Percentiles rank a stretch among this genome's conserved stretches.
Evolutionary conservation across 2,329 filamentous ascomycete genomes (phyloP).

Genomic region (Penicillium palitans): DNA sequence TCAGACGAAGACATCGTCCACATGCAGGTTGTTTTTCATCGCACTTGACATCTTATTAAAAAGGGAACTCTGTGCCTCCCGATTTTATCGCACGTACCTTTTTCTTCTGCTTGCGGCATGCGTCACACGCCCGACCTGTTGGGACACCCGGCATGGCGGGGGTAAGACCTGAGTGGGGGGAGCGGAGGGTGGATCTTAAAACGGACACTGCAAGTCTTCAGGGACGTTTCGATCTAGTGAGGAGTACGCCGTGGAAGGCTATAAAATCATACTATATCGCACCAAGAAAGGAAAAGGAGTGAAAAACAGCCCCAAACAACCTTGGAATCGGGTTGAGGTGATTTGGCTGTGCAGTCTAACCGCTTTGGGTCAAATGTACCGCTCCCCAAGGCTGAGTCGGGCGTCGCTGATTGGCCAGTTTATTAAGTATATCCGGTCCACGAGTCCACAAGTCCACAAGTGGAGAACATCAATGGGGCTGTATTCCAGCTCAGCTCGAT

Average conservation of each 20-base stretch:
- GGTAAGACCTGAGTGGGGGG: neutral
- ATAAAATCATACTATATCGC: neutral
- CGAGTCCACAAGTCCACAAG: too few relatives aligned
- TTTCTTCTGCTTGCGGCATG: slow-evolving; percentile 55
- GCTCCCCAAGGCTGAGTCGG: slow-evolving; percentile 7
- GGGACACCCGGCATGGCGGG: slow-evolving; percentile 55
- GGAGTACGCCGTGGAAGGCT: neutral
- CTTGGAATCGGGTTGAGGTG: neutral
- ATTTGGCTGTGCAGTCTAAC: slow-evolving; percentile 13
- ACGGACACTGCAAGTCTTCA: slow-evolving; percentile 1
- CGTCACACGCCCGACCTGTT: slow-evolving; percentile 53
- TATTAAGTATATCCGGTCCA: neutral
- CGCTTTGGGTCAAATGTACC: slow-evolving; percentile 16
- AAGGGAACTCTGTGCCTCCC: neutral
- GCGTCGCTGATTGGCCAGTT: slow-evolving; percentile 8
- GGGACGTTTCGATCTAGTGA: neutral
- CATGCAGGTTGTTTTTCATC: slow-evolving; percentile 49
- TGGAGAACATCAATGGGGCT: neutral
- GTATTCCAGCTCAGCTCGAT: neutral
- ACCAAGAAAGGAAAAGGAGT: neutral
- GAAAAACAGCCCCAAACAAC: too few relatives aligned
- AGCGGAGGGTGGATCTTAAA: slow-evolving; percentile 6
- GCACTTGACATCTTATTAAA: slow-evolving; percentile 41
- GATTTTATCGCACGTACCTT: slow-evolving; percentile 41
- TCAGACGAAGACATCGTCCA: slow-evolving; percentile 49